A percentile compares a stretch with the other conserved stretches of the same genome.
Conservation (phyloP, 331 rosid genomes). For the Cydonia oblonga region DNA sequence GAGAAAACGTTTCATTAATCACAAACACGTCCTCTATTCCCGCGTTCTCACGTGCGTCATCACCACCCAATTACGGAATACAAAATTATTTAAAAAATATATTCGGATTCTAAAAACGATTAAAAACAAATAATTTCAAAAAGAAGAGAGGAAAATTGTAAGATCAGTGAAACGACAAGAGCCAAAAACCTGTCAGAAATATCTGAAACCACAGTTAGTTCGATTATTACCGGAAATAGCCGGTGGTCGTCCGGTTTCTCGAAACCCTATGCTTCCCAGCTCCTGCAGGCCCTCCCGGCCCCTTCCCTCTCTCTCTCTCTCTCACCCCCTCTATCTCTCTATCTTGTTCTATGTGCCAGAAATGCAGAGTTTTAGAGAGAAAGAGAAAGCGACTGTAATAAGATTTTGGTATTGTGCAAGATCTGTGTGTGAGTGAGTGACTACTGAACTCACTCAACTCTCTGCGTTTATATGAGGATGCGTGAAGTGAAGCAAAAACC, state of each 20-base stretch:
- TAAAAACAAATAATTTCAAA: constrained; percentile 1
- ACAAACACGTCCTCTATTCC: constrained; percentile 10
- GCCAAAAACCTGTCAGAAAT: constrained; percentile 47
- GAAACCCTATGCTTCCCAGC: constrained; percentile 38
- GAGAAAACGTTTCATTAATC: constrained; percentile 30
- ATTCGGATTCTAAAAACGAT: not conserved
- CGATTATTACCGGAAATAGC: constrained; percentile 54
- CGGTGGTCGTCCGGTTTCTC: constrained; percentile 52
- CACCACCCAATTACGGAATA: constrained; percentile 8
- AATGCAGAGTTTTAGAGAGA: not conserved
- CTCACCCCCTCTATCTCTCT: not conserved
- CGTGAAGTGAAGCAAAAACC: not conserved
- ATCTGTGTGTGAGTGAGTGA: not conserved
- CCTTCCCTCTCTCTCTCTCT: not conserved
- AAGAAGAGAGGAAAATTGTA: not conserved
- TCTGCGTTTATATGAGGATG: not conserved
- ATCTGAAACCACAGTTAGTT: constrained; percentile 37
- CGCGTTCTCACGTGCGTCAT: constrained; percentile 60
- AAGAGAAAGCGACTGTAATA: constrained; percentile 3
- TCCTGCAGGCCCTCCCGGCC: not conserved
- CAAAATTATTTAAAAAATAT: not conserved
- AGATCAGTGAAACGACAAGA: constrained; percentile 38
- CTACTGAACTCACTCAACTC: not conserved
- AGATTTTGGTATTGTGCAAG: constrained; percentile 10
- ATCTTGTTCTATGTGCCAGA: not conserved